Evolutionary conservation across 495 filamentous ascomycete genomes (phyloP).

Genomic region (Penicillium pulvis): DNA sequence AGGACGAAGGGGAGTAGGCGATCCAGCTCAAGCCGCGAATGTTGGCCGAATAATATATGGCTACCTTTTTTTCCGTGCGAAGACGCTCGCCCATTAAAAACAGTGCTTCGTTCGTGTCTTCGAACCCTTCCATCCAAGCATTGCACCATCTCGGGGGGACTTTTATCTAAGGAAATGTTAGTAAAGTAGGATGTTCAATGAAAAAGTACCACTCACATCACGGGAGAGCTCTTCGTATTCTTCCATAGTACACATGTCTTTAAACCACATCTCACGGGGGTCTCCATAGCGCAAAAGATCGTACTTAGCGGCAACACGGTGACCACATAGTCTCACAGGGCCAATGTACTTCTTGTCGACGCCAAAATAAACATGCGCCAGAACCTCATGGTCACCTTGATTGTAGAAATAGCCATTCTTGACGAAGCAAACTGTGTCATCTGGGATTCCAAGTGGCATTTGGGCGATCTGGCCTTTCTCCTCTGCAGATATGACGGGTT

Average conservation of each 20-base stretch:
- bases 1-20: constrained; percentile 31
- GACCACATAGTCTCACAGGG: constrained; percentile 41
- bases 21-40: constrained; percentile 16
- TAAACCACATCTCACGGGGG: constrained; percentile 40
- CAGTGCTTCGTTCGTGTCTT: constrained; percentile 33
- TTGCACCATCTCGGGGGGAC: constrained; percentile 16
- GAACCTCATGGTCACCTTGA: constrained; percentile 19
- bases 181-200: neutral
- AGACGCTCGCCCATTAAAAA: constrained; percentile 32
- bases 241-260: constrained; percentile 34
- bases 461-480: constrained; percentile 11
- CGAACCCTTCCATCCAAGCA: constrained; percentile 42
- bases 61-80: constrained; percentile 25
- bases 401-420: constrained; percentile 22
- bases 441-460: constrained; percentile 14
- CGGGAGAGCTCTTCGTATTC: constrained; percentile 34
- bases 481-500: neutral
- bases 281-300: constrained; percentile 19
- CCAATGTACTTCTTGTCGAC: constrained; percentile 37
- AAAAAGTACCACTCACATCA: constrained; percentile 24
- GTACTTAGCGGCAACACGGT: constrained; percentile 13
- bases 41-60: constrained; percentile 21
- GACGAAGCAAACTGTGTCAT: too few species aligned
- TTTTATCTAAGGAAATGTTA: constrained; percentile 7
- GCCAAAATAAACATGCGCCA: constrained; percentile 39